Evolutionary conservation across 805 yeast genomes (phyloP).

Genomic region (Wilhelminamyces savonicus): DNA sequence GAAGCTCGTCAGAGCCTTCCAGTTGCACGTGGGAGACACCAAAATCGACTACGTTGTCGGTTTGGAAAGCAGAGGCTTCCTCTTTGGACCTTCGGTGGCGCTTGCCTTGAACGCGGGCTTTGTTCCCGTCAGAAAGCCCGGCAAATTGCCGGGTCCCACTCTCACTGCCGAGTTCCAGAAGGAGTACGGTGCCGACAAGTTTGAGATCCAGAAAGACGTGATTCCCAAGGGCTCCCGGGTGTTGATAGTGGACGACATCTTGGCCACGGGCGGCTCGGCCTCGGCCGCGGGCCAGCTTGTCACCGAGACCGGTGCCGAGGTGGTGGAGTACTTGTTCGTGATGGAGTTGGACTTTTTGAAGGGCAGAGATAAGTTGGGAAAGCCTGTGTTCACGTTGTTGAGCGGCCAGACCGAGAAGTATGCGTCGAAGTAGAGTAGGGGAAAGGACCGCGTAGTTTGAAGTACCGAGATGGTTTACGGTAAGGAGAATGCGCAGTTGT

Average conservation of each 20-base stretch:
- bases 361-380: conserved; percentile 82
- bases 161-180: conserved; percentile 69
- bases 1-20: conserved; percentile 74
- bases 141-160: conserved; percentile 88
- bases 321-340: conserved; percentile 78
- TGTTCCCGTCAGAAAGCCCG: conserved; percentile 91
- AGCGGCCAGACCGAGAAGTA: conserved; percentile 69
- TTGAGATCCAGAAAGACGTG: conserved; percentile 82
- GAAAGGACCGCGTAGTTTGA: too few species aligned
- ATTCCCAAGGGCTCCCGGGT: conserved; percentile 78
- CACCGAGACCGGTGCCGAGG: conserved; percentile 55
- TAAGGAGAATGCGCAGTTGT: too few species aligned
- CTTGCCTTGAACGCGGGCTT: conserved; percentile 84
- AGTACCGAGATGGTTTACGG: too few species aligned
- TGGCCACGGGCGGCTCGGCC: conserved; percentile 98
- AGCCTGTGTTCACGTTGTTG: conserved; percentile 85
- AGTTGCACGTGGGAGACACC: conserved; percentile 57
- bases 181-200: conserved; percentile 88
- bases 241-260: conserved; percentile 88
- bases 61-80: conserved; percentile 92
- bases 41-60: conserved; percentile 89
- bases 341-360: conserved; percentile 93
- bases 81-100: conserved; percentile 95
- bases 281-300: conserved; percentile 87
- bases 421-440: conserved; percentile 2